Base-by-base conservation (phyloP, 192 early-diverging fungal species). In the Neocallimastix lanati region DNA sequence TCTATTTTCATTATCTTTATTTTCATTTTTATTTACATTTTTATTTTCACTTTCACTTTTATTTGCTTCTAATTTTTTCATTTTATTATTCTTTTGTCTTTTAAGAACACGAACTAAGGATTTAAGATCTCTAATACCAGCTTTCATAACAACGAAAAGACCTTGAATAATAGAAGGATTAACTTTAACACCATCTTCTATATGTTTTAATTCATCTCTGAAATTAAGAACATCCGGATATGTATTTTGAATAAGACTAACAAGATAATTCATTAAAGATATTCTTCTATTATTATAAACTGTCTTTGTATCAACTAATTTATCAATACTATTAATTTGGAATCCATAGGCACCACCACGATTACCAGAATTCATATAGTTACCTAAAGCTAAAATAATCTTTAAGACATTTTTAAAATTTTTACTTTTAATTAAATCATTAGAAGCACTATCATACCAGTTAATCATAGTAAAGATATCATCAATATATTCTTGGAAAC, bases 301-400 rank as follows among this genome's bases (percentile, higher is more conserved):
- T 15, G 78, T 67, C 33, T 21, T 58, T 5, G 38, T 79, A 79
- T 28, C 38, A 25, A 29, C 78, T 28, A 79, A 28, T 33, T 79
- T 79, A 4, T 25, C 29, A 28, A 79, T 14, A 37, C 37, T 58
- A 79, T 28, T 76, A 2, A 79, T 29, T 76, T 79, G 36, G 78
- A 79, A 79, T n/a, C 78, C 78, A 28, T 79, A 38, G n/a, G 78
- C 78, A 28, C 78, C 78, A 79, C 78, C 78, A 76, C 78, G 78
- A 38, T 28, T 28, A 18, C 78, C 78, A 5, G 29, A 29, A 76
- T 79, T 79, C 28, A 79, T 28, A 76, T 79, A 79, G 76, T 79
- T 79, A 28, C 78, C 78, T 29, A 79, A 76, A 18, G 78, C 78
- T 28, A 79, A 76, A 25, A 79, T 79, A 21, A 79, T 33, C 12